Base-by-base conservation (phyloP, 257 asterid species). In the Capsicum chinense region DNA sequence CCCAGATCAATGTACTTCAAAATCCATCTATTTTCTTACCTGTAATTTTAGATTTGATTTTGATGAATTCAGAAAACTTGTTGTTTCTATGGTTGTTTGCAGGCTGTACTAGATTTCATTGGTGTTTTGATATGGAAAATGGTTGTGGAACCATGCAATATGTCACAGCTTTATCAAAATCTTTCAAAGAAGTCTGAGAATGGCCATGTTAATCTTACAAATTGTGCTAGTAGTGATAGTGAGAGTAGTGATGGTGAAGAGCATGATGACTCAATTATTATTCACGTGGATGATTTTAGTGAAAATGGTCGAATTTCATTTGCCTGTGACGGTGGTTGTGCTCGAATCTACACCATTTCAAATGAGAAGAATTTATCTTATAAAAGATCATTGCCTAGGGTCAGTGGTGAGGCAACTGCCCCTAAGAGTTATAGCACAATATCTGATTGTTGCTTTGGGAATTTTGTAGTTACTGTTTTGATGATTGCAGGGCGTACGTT, bases 321-420 rank as follows among this genome's bases (percentile, higher is more conserved):
- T 81, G 97, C 98, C 21, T 95, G 99, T 81, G 97, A 94, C 84
- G 99, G 94, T 89, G 99, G 99, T 6, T 92, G 99, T 86, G 97
- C 93, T 79, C 91, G 98, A 57, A 89, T 95, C 79, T 95, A 90
- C 85, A 79, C 73, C 33, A 81, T 90, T 66, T 87, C 90, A 3
- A 89, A 81, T 79, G 86, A 81, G 17, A 94, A 89, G 68, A 84
- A 85, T 79, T 92, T 93, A n/a, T 86, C 83, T 74, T 92, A 94
- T 73, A 86, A 84, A 63, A 90, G 88, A 87, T 88, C 93, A 1
- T 71, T 93, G 87, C 97, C 97, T 37, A 91, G 97, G 92, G 98
- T 94, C 90, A 89, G 94, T 83, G 98, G 99, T 95, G 98, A 95
- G 99, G 87, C 44, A 85, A 76, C 88, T 89, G 7, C 80, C 89